Percentiles rank a stretch among this genome's conserved stretches.
These are phyloP conservation scores for Entomortierella chlamydospora DNA, from an alignment of 192 early-diverging fungal genomes.

Conservation along the genomic window DNA sequence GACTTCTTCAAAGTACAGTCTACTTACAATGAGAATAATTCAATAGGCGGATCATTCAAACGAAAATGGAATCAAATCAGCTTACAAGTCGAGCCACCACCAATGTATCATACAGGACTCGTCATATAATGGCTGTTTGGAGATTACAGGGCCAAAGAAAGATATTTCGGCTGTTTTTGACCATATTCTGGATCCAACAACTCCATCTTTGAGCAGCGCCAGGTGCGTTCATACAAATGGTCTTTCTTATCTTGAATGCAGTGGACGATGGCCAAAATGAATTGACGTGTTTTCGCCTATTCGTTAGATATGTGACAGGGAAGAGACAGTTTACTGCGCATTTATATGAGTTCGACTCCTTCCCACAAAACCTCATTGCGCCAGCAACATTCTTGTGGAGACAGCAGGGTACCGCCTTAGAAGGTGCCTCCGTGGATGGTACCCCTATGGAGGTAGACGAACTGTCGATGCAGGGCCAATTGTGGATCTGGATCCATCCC, in stretches of 20 bases:
- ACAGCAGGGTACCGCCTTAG: conserved; percentile 23
- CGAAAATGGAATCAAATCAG: conserved; percentile 83
- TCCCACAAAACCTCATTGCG: conserved; percentile 72
- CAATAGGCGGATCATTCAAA: conserved; percentile 83
- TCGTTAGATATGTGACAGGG: conserved; percentile 69
- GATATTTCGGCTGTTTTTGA: conserved; percentile 65
- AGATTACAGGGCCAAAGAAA: conserved; percentile 69
- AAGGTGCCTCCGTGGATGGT: neutral
- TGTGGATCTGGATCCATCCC: conserved; percentile 91
- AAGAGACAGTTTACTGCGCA: conserved; percentile 64
- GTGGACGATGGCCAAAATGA: too few species aligned
- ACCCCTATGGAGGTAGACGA: conserved; percentile 18
- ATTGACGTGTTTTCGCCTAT: too few species aligned
- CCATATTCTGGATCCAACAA: conserved; percentile 69
- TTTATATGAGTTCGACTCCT: conserved; percentile 64
- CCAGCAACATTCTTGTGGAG: conserved; percentile 86
- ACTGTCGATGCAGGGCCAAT: conserved; percentile 43
- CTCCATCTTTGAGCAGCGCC: conserved; percentile 58
- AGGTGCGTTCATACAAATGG: conserved; percentile 24
- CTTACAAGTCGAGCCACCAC: conserved; percentile 80
- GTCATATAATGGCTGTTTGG: conserved; percentile 81
- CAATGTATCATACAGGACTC: conserved; percentile 86
- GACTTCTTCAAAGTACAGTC: too few species aligned
- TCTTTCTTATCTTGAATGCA: too few species aligned
- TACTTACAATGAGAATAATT: neutral